Base-by-base conservation (phyloP, 495 filamentous ascomycete species). In the Opeltia flavorubescens region DNA sequence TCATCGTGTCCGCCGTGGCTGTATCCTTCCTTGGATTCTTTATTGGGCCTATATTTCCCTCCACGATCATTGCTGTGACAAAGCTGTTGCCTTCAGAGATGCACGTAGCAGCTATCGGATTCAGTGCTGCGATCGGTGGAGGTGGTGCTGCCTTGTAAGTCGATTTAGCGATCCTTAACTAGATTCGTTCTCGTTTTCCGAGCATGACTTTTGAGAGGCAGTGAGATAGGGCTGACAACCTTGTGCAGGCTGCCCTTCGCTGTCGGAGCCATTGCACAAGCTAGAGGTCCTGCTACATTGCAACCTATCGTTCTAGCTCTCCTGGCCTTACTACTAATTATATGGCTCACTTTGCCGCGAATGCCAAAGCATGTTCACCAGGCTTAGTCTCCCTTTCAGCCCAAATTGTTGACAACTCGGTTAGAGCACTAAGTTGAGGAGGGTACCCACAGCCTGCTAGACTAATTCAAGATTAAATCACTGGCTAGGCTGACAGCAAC, bases 81-180 rank as follows among this genome's bases (percentile, higher is more conserved):
- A 91, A 88, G 59, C 70, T 93, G 2, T 70, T 94, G 6, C 86
- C 87, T 2, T 67, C 66, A 23, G 76, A 85, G 49, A 67, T 88
- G 13, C 87, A 94, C 57, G 84, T 94, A 28, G 76, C 72, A 44
- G 79, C 83, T 1, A 83, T 94, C 42, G 86, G 87, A 0, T 93
- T 93, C 51, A 83, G 82, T 1, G 80, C 82, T 8, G 84, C 87
- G 0, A 80, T 89, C 62, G 87, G 87, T 2, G 81, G 84, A 0
- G 74, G 73, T 6, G 87, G 87, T 0, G 86, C 84, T 2, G 84
- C 85, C 0, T 15, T 56, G 39, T 50, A 44, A 25, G 51, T 49
- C n/a, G 26, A 2, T 52, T 4, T 29, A 27, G 7, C 4, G 28
- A 15, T 2, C 43, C 31, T 11, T 40, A 15, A 47, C 34, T 21